A percentile compares a stretch with the other conserved stretches of the same genome.
Evolutionary conservation across 208 protist genomes (phyloP).

Genomic region (Strigomonas culicis): DNA sequence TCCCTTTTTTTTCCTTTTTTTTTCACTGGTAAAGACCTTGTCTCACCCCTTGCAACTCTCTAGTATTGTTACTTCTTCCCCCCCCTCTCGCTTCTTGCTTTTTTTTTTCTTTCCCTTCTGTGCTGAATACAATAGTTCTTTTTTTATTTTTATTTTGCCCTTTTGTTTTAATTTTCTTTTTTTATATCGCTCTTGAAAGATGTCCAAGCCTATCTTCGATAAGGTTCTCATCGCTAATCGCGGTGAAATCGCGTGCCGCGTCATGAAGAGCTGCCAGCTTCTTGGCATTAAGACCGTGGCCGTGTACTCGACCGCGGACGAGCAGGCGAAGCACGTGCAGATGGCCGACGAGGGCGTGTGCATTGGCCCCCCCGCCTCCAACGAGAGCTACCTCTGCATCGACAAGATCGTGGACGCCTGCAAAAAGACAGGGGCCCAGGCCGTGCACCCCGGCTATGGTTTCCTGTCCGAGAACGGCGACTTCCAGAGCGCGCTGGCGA

Average conservation of each 20-base stretch:
- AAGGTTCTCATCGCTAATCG: constrained; percentile 97
- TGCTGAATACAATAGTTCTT: constrained; percentile 2
- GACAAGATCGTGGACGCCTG: constrained; percentile 94
- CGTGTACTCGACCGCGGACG: constrained; percentile 94
- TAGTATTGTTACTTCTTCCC: no score
- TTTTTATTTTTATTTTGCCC: background rate
- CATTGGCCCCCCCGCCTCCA: constrained; percentile 52
- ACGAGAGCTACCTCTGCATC: constrained; percentile 86
- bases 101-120: constrained; percentile 1
- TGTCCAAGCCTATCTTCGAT: constrained; percentile 53
- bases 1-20: no score
- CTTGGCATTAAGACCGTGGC: constrained; percentile 96
- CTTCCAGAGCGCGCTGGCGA: constrained; percentile 82
- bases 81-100: background rate
- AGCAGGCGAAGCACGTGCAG: constrained; percentile 87
- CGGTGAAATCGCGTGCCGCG: constrained; percentile 97
- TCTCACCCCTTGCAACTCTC: no score
- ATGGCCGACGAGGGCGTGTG: constrained; percentile 85
- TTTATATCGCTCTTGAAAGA: background rate
- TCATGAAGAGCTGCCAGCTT: constrained; percentile 89
- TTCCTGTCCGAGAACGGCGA: constrained; percentile 96
- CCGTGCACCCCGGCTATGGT: constrained; percentile 97
- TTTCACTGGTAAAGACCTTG: no score
- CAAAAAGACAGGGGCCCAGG: constrained; percentile 79
- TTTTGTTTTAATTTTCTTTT: constrained; percentile 4